phyloP scores from a whole-genome alignment of 2,329 filamentous ascomycete species.

The Huntiella abstrusa region DNA sequence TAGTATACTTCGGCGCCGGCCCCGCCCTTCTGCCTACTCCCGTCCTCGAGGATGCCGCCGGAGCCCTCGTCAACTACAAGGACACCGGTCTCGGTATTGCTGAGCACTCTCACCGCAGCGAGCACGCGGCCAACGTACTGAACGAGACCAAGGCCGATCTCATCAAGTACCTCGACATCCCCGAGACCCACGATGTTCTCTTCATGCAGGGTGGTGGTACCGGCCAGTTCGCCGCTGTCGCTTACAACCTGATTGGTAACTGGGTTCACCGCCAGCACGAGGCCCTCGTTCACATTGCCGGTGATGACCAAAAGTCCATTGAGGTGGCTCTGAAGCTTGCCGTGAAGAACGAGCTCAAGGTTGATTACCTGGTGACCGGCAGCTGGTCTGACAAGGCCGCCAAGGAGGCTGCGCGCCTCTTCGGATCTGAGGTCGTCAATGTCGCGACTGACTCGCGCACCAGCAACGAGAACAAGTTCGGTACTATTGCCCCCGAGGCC shows the following conservation, averaged over 20 bases:
- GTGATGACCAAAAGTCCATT: constrained; percentile 26
- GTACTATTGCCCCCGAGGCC: constrained; percentile 58
- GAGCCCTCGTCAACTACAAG: constrained; percentile 66
- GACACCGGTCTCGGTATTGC: constrained; percentile 67
- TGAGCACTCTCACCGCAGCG: constrained; percentile 78
- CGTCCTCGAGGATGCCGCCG: constrained; percentile 58
- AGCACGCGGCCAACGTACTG: constrained; percentile 60
- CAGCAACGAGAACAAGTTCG: constrained; percentile 62
- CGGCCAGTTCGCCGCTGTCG: constrained; percentile 65
- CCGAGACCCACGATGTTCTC: constrained; percentile 69
- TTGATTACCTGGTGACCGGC: constrained; percentile 84
- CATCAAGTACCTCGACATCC: constrained; percentile 57
- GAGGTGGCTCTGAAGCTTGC: constrained; percentile 39
- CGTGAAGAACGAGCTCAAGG: constrained; percentile 50
- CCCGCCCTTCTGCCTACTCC: constrained; percentile 70
- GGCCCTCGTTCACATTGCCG: constrained; percentile 37
- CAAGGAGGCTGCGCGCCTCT: constrained; percentile 59
- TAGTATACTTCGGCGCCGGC: constrained; percentile 79
- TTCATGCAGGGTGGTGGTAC: constrained; percentile 79
- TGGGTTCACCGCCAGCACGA: constrained; percentile 58
- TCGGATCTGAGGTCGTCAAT: constrained; percentile 67
- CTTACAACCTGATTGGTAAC: constrained; percentile 66
- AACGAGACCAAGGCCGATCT: constrained; percentile 61
- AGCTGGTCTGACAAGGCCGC: constrained; percentile 76
- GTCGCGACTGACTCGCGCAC: constrained; percentile 50